phyloP scores from a whole-genome alignment of 2,329 filamentous ascomycete genomes.

The Chaetomiaceae sp. region DNA sequence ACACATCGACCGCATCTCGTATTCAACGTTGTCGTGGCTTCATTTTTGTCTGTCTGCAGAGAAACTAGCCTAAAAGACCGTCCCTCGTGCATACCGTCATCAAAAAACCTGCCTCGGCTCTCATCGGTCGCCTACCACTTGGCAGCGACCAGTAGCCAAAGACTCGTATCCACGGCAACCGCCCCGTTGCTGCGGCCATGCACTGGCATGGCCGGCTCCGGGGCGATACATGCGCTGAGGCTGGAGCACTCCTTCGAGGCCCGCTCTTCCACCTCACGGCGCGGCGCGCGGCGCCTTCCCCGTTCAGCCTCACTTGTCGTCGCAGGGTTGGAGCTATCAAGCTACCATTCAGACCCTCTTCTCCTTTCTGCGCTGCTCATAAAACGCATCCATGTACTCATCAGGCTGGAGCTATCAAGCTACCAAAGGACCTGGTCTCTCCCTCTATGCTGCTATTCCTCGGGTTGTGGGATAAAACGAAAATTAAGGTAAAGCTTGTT shows the following conservation, averaged over 20 bases:
- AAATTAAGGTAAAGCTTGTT: slow-evolving; percentile 31
- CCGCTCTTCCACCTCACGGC: neutral
- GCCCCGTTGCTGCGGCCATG: slow-evolving; percentile 22
- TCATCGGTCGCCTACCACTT: slow-evolving; percentile 26
- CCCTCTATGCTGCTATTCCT: slow-evolving; percentile 19
- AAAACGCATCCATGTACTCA: slow-evolving; percentile 27
- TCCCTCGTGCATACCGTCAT: neutral
- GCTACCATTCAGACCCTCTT: slow-evolving; percentile 46
- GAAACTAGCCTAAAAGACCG: slow-evolving; percentile 8
- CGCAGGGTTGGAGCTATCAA: slow-evolving; percentile 45
- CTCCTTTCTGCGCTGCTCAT: slow-evolving; percentile 28
- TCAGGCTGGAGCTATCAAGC: slow-evolving; percentile 62
- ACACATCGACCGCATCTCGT: neutral
- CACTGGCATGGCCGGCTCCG: slow-evolving; percentile 28
- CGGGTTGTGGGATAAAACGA: slow-evolving; percentile 24
- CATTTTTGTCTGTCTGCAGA: slow-evolving; percentile 16
- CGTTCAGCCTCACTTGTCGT: slow-evolving; percentile 1
- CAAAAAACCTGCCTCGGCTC: slow-evolving; percentile 7
- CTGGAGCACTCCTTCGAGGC: neutral
- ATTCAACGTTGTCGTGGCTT: slow-evolving; percentile 14
- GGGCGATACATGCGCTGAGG: slow-evolving; percentile 15
- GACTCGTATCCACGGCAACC: slow-evolving; percentile 18
- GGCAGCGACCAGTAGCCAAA: slow-evolving; percentile 24
- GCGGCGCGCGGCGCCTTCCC: slow-evolving; percentile 14
- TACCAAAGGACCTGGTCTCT: slow-evolving; percentile 49